Conservation (phyloP, 1,139 yeast species). For the Wickerhamomyces sp. region DNA sequence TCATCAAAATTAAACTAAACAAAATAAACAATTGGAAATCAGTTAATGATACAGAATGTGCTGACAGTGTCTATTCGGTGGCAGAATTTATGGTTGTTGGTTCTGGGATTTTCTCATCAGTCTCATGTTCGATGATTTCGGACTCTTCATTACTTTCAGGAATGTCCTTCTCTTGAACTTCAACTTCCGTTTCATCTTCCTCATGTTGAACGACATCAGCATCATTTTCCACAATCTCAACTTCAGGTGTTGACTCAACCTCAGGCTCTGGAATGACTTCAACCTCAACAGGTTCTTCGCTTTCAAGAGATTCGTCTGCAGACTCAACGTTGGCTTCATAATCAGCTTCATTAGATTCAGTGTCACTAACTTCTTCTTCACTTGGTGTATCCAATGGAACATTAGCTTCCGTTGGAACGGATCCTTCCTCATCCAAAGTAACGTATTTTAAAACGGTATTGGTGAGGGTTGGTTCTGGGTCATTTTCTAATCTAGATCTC, state of each 20-base stretch:
- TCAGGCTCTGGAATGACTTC: background rate
- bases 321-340: background rate
- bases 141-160: background rate
- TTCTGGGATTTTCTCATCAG: background rate
- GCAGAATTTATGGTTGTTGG: background rate
- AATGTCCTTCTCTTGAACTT: background rate
- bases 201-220: slow-evolving; percentile 5
- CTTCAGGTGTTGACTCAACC: background rate
- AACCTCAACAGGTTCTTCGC: slow-evolving; percentile 4
- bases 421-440: slow-evolving; percentile 12
- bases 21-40: no score
- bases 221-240: slow-evolving; percentile 1
- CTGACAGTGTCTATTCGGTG: no score
- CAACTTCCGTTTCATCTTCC: slow-evolving; percentile 2
- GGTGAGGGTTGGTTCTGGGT: slow-evolving; percentile 9
- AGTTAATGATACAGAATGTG: no score
- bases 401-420: slow-evolving; percentile 5
- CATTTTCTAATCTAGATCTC: slow-evolving; percentile 5
- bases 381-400: slow-evolving; percentile 4
- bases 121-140: slow-evolving; percentile 1
- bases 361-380: slow-evolving; percentile 1
- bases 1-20: no score
- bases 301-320: slow-evolving; percentile 3
- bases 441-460: slow-evolving; percentile 10
- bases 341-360: slow-evolving; percentile 1